Evolutionary conservation across 441 rosid genomes (phyloP), one percentile per base, ranked within the genome.

Genomic region (Cnidoscolus chayamansa): DNA sequence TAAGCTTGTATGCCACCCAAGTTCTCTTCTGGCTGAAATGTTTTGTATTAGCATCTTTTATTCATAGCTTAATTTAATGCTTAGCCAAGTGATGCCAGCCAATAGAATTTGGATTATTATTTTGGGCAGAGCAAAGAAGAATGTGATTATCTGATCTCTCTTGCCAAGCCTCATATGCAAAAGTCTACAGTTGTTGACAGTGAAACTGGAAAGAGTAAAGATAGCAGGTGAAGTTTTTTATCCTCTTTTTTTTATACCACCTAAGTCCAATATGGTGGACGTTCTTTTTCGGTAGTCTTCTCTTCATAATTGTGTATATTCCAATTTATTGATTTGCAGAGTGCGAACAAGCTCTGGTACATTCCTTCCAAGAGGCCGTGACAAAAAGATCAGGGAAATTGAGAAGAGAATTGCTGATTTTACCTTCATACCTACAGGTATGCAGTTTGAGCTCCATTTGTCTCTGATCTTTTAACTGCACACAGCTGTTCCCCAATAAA

Each of bases 341-440:
- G 97, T 90, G 9, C 85, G 97, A 31, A 91, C 97, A 65, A 94
- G 98, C 81, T 90, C 97, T 54, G 97, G 97, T 58, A 90, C 86
- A 79, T 91, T 94, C 81, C 83, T 91, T 70, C 73, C 49, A 56
- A 87, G 98, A 82, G 98, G 93, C 72, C 81, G 79, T 49, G 97
- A 94, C 70, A 89, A 90, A 75, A 80, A 84, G 72, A 81, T 90
- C 63, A 79, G 84, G 72, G 81, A 71, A 68, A 90, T 93, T 74
- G 98, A 91, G 85, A 86, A 95, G 83, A 79, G 98, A 79, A 95
- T 95, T 64, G 95, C 97, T 45, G 95, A 93, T 65, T 95, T 87
- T 80, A 78, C 91, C 65, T 91, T 90, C 75, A 87, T 93, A 78
- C 98, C 97, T 57, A 87, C 75, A 79, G 96, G 99, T 88, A 79